Conservation (phyloP, 495 filamentous ascomycete species). For the Elasticomyces elasticus region DNA sequence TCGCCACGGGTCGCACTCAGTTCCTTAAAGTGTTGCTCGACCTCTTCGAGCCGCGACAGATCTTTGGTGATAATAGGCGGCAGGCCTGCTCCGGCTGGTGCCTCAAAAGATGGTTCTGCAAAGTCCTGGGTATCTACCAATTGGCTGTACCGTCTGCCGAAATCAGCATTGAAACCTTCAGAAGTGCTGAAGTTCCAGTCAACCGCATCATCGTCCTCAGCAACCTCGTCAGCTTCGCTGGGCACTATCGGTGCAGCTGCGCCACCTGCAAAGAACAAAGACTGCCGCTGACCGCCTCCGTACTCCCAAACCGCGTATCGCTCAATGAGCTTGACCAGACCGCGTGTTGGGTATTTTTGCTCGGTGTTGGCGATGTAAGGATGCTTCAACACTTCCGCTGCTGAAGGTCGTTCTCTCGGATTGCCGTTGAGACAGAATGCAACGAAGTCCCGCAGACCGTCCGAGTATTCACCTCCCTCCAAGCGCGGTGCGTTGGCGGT, state of each 20-base stretch:
- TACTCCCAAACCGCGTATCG: constrained; percentile 81
- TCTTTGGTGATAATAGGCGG: constrained; percentile 17
- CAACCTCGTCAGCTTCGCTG: constrained; percentile 9
- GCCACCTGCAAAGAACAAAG: constrained; percentile 67
- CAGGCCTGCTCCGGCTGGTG: constrained; percentile 14
- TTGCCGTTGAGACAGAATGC: constrained; percentile 69
- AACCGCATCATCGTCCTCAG: constrained; percentile 45
- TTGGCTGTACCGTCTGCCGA: constrained; percentile 17
- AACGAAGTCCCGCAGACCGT: constrained; percentile 65
- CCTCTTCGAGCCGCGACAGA: constrained; percentile 20
- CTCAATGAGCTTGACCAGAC: constrained; percentile 60
- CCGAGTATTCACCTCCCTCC: constrained; percentile 65
- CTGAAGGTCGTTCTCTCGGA: constrained; percentile 62
- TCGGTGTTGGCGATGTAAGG: constrained; percentile 54
- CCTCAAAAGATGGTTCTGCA: background rate
- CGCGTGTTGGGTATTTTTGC: constrained; percentile 53
- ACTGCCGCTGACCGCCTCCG: constrained; percentile 70
- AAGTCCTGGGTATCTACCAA: constrained; percentile 3
- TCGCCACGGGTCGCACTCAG: constrained; percentile 23
- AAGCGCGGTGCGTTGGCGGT: constrained; percentile 48
- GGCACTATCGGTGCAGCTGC: constrained; percentile 52
- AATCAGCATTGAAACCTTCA: constrained; percentile 60
- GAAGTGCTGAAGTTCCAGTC: constrained; percentile 94
- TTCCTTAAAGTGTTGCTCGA: constrained; percentile 8
- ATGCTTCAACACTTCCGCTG: constrained; percentile 54